phyloP scores from a whole-genome alignment of 2,329 filamentous ascomycete species.

The Clarireedia hainanense region DNA sequence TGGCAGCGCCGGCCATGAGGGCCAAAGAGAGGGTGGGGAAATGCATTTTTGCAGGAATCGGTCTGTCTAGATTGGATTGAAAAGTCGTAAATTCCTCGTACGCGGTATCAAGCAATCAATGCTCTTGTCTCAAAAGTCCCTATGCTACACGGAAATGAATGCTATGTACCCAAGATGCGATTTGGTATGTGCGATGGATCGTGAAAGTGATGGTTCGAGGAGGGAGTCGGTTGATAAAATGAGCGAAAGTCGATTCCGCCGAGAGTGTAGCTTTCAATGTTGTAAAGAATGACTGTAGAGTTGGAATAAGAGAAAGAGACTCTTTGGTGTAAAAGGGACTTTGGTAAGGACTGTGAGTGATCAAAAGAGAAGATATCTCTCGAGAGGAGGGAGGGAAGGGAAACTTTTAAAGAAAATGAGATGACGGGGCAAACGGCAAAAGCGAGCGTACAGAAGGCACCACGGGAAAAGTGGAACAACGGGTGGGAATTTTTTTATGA shows the following conservation, averaged over 20 bases:
- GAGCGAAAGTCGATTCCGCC: slow-evolving; percentile 31
- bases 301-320: slow-evolving; percentile 21
- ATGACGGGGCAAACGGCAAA: not conserved
- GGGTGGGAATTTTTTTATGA: not conserved
- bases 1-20: slow-evolving; percentile 29
- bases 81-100: slow-evolving; percentile 4
- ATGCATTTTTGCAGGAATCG: slow-evolving; percentile 23
- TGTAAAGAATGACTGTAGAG: slow-evolving; percentile 28
- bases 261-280: slow-evolving; percentile 14
- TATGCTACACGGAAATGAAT: not conserved
- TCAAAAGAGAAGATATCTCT: slow-evolving; percentile 3
- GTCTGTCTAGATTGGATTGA: not conserved
- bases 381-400: not conserved
- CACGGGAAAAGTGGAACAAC: not conserved
- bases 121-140: slow-evolving; percentile 10
- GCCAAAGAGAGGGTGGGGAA: slow-evolving; percentile 24
- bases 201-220: not conserved
- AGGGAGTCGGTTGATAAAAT: slow-evolving; percentile 10
- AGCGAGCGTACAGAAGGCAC: not conserved
- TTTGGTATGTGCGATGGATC: not conserved
- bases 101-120: slow-evolving; percentile 22
- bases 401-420: slow-evolving; percentile 1
- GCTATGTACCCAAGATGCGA: slow-evolving; percentile 3
- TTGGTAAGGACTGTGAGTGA: slow-evolving; percentile 11
- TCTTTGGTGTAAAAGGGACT: slow-evolving; percentile 4